phyloP scores from a whole-genome alignment of 257 asterid genomes.

The Schizonepeta tenuifolia region DNA sequence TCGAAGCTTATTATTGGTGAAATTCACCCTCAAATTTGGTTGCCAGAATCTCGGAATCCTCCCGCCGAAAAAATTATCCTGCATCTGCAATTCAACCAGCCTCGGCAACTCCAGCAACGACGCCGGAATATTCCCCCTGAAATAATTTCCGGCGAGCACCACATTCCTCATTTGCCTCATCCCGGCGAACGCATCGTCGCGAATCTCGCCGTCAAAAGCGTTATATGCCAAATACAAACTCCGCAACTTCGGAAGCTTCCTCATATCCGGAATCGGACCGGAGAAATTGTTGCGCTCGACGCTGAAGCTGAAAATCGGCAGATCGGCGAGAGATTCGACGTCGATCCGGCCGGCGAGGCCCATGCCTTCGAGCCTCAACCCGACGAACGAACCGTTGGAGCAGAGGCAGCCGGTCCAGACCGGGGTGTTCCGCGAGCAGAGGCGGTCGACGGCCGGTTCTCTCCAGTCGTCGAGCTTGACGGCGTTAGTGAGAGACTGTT shows the following conservation, averaged over 20 bases:
- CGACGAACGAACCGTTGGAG: constrained; percentile 38
- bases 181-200: constrained; percentile 53
- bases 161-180: constrained; percentile 55
- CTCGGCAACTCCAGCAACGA: constrained; percentile 54
- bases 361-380: constrained; percentile 52
- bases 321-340: constrained; percentile 35
- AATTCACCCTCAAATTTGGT: constrained; percentile 44
- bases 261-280: constrained; percentile 51
- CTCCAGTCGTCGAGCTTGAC: constrained; percentile 50
- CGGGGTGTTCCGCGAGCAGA: constrained; percentile 50
- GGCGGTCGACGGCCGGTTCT: constrained; percentile 6
- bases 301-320: constrained; percentile 50
- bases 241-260: constrained; percentile 49
- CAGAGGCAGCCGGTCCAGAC: constrained; percentile 64
- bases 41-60: constrained; percentile 59
- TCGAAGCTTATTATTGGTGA: constrained; percentile 53
- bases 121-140: constrained; percentile 54
- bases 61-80: constrained; percentile 55
- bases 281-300: constrained; percentile 54
- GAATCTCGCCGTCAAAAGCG: constrained; percentile 56
- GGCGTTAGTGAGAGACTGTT: constrained; percentile 48
- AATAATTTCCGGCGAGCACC: constrained; percentile 45
- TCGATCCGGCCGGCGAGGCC: constrained; percentile 54
- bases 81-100: constrained; percentile 56
- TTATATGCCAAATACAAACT: constrained; percentile 58